Evolutionary conservation across 176 grass and related monocot genomes (phyloP).

Genomic region (Oryza meridionalis): DNA sequence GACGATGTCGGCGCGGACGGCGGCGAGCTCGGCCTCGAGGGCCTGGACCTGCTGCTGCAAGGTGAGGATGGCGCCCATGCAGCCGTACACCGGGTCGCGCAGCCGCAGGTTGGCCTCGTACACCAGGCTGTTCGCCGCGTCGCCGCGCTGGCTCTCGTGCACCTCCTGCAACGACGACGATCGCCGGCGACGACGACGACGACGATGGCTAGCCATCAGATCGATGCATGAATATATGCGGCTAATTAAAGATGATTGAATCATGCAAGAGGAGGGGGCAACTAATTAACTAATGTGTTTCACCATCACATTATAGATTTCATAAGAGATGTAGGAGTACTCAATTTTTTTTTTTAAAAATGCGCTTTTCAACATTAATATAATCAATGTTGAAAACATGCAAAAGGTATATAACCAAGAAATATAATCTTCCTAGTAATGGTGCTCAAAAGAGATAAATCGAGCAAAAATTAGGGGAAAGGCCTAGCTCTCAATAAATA

Average conservation of each 20-base stretch:
- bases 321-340: no score
- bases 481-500: no score
- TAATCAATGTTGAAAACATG: background rate
- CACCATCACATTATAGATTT: no score
- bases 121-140: slow-evolving; percentile 86
- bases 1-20: slow-evolving; percentile 69
- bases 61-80: slow-evolving; percentile 84
- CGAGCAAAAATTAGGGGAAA: background rate
- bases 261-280: no score
- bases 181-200: no score
- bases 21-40: slow-evolving; percentile 71
- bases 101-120: slow-evolving; percentile 91
- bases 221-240: background rate
- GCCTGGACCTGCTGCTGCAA: slow-evolving; percentile 91
- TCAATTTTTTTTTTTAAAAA: no score
- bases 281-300: no score
- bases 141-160: slow-evolving; percentile 80
- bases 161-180: slow-evolving; percentile 71
- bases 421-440: background rate
- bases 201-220: background rate
- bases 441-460: background rate
- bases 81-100: slow-evolving; percentile 85
- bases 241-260: background rate
- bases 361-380: background rate
- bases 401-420: background rate